A percentile compares a stretch with the other conserved stretches of the same genome.
These are phyloP conservation scores for Collybia sp. DNA, from an alignment of 768 basidiomycete species.

Conservation along the genomic window DNA sequence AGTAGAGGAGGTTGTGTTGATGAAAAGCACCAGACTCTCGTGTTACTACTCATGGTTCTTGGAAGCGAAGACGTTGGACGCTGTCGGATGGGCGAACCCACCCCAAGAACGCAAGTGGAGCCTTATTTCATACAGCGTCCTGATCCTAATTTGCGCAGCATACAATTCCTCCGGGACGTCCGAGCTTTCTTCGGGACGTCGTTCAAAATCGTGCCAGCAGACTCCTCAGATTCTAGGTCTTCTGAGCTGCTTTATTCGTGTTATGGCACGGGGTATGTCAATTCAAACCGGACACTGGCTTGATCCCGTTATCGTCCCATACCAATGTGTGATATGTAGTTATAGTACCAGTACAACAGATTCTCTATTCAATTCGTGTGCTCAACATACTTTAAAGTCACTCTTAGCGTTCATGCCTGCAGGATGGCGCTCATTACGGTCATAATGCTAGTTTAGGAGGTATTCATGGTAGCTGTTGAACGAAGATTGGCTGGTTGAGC, in stretches of 20 bases:
- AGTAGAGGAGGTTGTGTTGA: slow-evolving; percentile 87
- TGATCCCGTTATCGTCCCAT: slow-evolving; percentile 23
- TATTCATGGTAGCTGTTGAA: too few relatives aligned
- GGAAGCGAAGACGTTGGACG: slow-evolving; percentile 96
- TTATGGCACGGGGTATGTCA: slow-evolving; percentile 89
- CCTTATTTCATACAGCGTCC: neutral
- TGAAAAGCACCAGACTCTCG: slow-evolving; percentile 79
- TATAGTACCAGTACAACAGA: neutral
- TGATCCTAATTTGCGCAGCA: slow-evolving; percentile 38
- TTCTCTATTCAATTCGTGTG: too few relatives aligned
- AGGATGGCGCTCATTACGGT: too few relatives aligned
- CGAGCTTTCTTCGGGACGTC: slow-evolving; percentile 82
- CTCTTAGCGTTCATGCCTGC: too few relatives aligned
- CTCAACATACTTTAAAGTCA: too few relatives aligned
- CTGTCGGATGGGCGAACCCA: slow-evolving; percentile 82
- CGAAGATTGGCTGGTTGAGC: too few relatives aligned
- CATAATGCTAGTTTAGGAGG: too few relatives aligned
- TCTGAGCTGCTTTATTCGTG: slow-evolving; percentile 80
- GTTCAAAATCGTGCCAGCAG: slow-evolving; percentile 80
- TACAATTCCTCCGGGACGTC: slow-evolving; percentile 87
- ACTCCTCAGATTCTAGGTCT: slow-evolving; percentile 43
- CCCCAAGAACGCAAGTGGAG: slow-evolving; percentile 67
- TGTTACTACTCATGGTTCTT: slow-evolving; percentile 88
- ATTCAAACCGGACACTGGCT: slow-evolving; percentile 76
- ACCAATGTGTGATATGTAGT: neutral